Base-by-base conservation (phyloP, 345 rosid genomes). In the Triadica sebifera region DNA sequence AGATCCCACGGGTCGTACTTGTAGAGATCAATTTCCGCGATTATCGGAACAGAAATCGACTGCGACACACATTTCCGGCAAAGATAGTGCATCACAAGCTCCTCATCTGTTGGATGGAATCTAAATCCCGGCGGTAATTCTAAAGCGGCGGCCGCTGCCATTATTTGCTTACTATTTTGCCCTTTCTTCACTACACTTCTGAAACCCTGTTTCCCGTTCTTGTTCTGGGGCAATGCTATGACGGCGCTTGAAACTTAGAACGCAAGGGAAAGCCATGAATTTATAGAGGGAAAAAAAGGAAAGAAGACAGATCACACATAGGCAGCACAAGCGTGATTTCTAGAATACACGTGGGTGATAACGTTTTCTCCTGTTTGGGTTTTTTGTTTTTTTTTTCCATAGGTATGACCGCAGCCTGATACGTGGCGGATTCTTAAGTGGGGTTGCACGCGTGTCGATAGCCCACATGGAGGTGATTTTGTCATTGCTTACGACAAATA, bases 101-200 rank as follows among this genome's bases (percentile, higher is more conserved):
- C 98, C 79, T 92, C 96, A n/a, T 94, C 96, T 43, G 98, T 92
- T 11, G 98, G 98, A 80, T 94, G 96, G 84, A 94, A 94, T 52
- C 98, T 78, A 85, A 94, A 94, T 4, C 98, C 98, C 0, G 97
- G 92, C 8, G 97, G 98, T 60, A 94, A 75, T 64, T 88, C 90
- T 65, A 92, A 75, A 39, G 71, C 82, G 22, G 78, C 63, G 5
- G 80, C 79, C 62, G 80, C 80, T 67, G 81, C 74, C 87, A 85
- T 82, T 47, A 1, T 67, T 60, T 80, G 12, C 71, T 63, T 62
- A 76, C 70, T 25, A 4, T 63, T 67, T 13, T 71, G 13, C 70
- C 75, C 58, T 58, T 29, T 29, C 34, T 29, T 53, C 24, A 63
- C 45, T 1, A 0, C 37, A 22, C 1, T 25, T 53, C 52, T 22